phyloP scores from a whole-genome alignment of 2,329 filamentous ascomycete genomes.

The Ascochyta rabiei region DNA sequence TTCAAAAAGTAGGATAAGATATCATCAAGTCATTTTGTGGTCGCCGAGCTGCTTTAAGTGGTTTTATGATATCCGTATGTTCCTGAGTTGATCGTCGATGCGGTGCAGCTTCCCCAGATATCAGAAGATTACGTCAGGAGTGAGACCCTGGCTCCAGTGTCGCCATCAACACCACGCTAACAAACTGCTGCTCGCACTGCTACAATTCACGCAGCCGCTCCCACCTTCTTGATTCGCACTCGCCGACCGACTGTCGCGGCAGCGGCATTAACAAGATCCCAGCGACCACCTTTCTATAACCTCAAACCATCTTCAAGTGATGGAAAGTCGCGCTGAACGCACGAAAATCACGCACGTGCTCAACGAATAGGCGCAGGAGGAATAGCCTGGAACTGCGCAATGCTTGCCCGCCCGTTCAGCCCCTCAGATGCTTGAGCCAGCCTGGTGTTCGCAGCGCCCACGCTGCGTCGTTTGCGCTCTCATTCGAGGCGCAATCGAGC shows the following conservation, averaged over 20 bases:
- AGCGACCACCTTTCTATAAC: constrained; percentile 5
- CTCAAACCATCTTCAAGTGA: not conserved
- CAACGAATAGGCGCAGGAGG: constrained; percentile 12
- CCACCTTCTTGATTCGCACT: not conserved
- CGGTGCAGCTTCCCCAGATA: constrained; percentile 4
- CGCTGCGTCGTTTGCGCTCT: constrained; percentile 31
- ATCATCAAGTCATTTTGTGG: not conserved
- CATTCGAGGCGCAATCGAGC: constrained; percentile 32
- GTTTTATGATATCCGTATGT: not conserved
- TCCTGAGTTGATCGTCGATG: not conserved
- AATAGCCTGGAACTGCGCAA: constrained; percentile 8
- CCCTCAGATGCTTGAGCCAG: constrained; percentile 19
- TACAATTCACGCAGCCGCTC: not conserved
- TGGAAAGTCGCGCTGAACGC: not conserved
- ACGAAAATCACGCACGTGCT: constrained; percentile 17
- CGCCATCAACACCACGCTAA: constrained; percentile 14
- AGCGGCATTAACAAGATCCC: not conserved
- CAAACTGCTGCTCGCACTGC: not conserved
- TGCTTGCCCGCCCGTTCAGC: constrained; percentile 24
- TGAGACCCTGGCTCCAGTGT: not conserved
- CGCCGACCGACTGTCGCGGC: not conserved
- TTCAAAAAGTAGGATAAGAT: not conserved
- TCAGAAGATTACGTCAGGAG: constrained; percentile 4
- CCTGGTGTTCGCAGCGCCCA: constrained; percentile 27
- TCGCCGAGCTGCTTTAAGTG: not conserved